Evolutionary conservation across 352 stramenopile species (phyloP), one percentile per base, ranked within the genome.

Genomic region (Aphanomyces invadans): DNA sequence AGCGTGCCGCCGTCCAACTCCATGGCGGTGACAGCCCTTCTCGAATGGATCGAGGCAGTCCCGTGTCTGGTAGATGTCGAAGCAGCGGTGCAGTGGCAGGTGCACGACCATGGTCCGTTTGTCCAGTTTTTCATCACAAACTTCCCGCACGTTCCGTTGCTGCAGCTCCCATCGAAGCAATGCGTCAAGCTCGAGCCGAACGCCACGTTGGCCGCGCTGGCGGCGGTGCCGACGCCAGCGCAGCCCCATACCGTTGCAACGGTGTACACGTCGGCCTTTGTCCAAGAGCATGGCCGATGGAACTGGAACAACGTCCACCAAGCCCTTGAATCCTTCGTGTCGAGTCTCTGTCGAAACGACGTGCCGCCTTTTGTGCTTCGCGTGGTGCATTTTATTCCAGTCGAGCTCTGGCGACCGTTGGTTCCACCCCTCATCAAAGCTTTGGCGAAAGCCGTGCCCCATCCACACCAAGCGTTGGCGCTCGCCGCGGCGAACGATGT

Each of bases 1-100:
- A 17, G 21, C 46, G 17, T 23, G 4, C n/a, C n/a, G n/a, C n/a
- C n/a, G n/a, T 25, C 46, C 23, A 12, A 38, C 59, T 23, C 21
- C 7, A 19, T 61, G 23, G 3, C 59, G 23, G 11, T 66, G 17
- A 12, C 33, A 5, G 10, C 21, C 11, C 1, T 66, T 3, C 10
- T 66, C 2, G 25, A 46, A 19, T 4, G 21, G 23, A 11, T 66
- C 21, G 17, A 45, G n/a, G 21, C 59, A 0, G 12, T 66, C 2
- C 59, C 59, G 29, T 66, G 59, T 26, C 29, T 66, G 26, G n/a
- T 66, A 4, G 59, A 66, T 17, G 17, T 66, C 11, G 59, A 66
- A 59, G 12, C 46, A 25, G 59, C 59, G 5, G 29, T 66, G 2
- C 29, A 44, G 9, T 66, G 59, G 59, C n/a, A 46, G 5, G 3